Conservation (phyloP, 495 filamentous ascomycete genomes). For the Tuber microsphaerosporum region DNA sequence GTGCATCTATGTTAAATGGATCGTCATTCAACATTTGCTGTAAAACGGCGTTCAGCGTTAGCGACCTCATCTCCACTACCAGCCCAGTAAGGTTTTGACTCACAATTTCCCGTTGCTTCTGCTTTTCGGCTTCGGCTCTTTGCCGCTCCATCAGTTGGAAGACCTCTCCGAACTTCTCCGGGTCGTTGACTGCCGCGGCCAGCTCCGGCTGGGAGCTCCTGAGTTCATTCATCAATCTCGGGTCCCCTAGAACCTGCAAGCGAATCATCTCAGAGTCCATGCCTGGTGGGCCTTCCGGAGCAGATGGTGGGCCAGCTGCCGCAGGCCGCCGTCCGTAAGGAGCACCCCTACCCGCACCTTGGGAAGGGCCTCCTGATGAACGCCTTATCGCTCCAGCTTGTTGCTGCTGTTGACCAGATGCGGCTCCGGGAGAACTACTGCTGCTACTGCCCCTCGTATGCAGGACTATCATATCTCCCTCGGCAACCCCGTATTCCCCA, state of each 20-base stretch:
- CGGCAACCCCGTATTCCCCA: constrained; percentile 68
- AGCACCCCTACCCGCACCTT: constrained; percentile 13
- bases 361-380: constrained; percentile 11
- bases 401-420: constrained; percentile 43
- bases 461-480: constrained; percentile 92
- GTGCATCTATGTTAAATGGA: constrained; percentile 82
- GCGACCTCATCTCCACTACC: constrained; percentile 1
- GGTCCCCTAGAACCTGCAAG: constrained; percentile 71
- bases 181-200: constrained; percentile 69
- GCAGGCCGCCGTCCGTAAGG: constrained; percentile 23
- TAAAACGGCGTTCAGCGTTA: constrained; percentile 8
- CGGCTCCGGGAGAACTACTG: constrained; percentile 38
- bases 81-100: constrained; percentile 1
- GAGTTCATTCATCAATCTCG: constrained; percentile 61
- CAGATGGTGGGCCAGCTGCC: background rate
- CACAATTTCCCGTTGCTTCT: constrained; percentile 69
- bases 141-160: constrained; percentile 58
- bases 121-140: constrained; percentile 61
- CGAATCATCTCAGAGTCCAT: constrained; percentile 76
- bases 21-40: constrained; percentile 67
- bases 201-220: constrained; percentile 64
- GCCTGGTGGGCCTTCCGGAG: constrained; percentile 37
- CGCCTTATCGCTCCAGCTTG: constrained; percentile 33
- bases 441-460: constrained; percentile 52
- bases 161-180: constrained; percentile 63